Conservation (phyloP, 768 basidiomycete species). For the Boletus pseudo-olivaceus region DNA sequence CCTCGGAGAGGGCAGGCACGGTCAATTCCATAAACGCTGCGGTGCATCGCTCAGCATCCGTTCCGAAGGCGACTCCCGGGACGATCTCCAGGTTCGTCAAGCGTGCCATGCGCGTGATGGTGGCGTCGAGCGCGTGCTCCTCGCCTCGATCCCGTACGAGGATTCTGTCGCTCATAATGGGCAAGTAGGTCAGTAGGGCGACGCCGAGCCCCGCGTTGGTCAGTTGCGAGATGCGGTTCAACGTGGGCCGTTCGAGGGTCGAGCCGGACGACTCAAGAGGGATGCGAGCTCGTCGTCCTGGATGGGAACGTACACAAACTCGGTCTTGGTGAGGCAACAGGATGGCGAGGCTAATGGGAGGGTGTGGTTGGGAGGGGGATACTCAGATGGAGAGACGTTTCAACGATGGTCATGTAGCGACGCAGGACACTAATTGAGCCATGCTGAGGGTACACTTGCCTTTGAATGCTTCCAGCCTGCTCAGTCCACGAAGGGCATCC, state of each 20-base stretch:
- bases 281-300: conserved; percentile 11
- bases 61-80: background rate
- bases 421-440: background rate
- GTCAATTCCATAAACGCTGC: too few species aligned
- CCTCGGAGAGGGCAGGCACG: background rate
- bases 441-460: background rate
- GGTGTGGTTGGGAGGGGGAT: background rate
- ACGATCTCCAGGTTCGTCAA: too few species aligned
- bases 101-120: conserved; percentile 1
- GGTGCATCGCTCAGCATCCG: conserved; percentile 7
- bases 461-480: background rate
- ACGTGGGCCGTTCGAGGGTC: conserved; percentile 6
- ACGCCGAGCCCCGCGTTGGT: conserved; percentile 8
- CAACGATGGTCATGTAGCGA: conserved; percentile 10
- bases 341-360: background rate
- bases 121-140: conserved; percentile 7
- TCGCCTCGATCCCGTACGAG: background rate
- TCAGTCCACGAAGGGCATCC: background rate
- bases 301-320: background rate
- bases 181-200: too few species aligned
- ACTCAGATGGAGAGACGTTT: conserved; percentile 1
- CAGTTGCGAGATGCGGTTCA: background rate
- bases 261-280: conserved; percentile 2
- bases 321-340: conserved; percentile 1
- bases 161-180: too few species aligned